Evolutionary conservation across 1,139 yeast genomes (phyloP).

Genomic region (Suhomyces yuchorum): DNA sequence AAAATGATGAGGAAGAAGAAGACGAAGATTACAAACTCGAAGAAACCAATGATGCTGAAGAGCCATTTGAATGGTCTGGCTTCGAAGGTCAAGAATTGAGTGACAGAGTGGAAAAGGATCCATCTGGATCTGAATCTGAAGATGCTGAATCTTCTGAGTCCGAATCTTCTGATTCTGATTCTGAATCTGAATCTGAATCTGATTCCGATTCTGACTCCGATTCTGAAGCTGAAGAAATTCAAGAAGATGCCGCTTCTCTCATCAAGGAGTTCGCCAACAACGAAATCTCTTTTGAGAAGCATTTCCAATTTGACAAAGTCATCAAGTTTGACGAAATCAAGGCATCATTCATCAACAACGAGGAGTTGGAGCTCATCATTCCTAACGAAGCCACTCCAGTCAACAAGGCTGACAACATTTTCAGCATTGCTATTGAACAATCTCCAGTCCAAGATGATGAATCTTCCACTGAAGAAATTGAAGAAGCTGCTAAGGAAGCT

Average conservation of each 20-base stretch:
- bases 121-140: slow-evolving; percentile 17
- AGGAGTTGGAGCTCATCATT: slow-evolving; percentile 47
- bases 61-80: slow-evolving; percentile 18
- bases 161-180: slow-evolving; percentile 17
- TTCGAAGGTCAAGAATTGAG: slow-evolving; percentile 16
- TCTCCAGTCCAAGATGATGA: slow-evolving; percentile 17
- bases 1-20: slow-evolving; percentile 9
- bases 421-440: slow-evolving; percentile 30
- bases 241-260: slow-evolving; percentile 44
- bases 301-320: slow-evolving; percentile 46
- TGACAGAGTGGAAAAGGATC: slow-evolving; percentile 12
- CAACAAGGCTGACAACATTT: slow-evolving; percentile 26
- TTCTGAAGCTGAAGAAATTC: slow-evolving; percentile 38
- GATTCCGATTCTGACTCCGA: slow-evolving; percentile 18
- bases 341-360: slow-evolving; percentile 41
- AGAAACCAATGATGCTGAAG: slow-evolving; percentile 12
- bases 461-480: slow-evolving; percentile 15
- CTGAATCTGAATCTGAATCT: slow-evolving; percentile 19
- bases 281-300: slow-evolving; percentile 49
- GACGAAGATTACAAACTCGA: slow-evolving; percentile 15
- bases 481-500: slow-evolving; percentile 11
- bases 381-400: slow-evolving; percentile 39
- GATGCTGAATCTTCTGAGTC: slow-evolving; percentile 13
- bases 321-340: slow-evolving; percentile 43
- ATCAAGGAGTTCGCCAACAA: slow-evolving; percentile 44